A percentile compares a stretch with the other conserved stretches of the same genome.
phyloP scores from a whole-genome alignment of 2,329 filamentous ascomycete species.

The Pseudogymnoascus sp. region DNA sequence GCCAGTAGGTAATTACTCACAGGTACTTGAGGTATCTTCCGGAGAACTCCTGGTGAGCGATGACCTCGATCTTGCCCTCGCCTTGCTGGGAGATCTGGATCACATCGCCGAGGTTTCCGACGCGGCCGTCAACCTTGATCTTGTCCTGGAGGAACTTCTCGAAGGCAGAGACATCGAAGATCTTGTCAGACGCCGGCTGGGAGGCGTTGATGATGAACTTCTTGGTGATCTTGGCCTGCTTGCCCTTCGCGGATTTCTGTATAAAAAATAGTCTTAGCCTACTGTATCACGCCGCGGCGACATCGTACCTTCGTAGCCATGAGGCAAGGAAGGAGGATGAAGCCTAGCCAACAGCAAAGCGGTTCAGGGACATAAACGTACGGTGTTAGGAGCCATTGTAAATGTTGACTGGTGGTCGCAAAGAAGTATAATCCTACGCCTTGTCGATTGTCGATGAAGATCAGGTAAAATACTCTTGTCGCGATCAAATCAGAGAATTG shows the following conservation, averaged over 20 bases:
- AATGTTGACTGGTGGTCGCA: conserved; percentile 48
- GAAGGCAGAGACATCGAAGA: conserved; percentile 98
- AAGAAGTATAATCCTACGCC: conserved; percentile 56
- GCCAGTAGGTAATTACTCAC: conserved; percentile 46
- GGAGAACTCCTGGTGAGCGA: conserved; percentile 95
- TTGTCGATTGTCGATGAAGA: conserved; percentile 16
- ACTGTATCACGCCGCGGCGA: conserved; percentile 59
- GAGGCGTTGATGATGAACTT: conserved; percentile 98
- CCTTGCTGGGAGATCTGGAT: conserved; percentile 84
- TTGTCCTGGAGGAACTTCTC: conserved; percentile 99
- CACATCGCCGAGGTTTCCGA: conserved; percentile 93
- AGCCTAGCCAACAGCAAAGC: conserved; percentile 88
- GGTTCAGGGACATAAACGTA: conserved; percentile 68
- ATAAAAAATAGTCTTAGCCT: conserved; percentile 73
- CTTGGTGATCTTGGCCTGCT: conserved; percentile 64
- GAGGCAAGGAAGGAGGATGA: conserved; percentile 4
- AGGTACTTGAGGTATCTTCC: conserved; percentile 99
- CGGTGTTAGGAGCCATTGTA: conserved; percentile 80
- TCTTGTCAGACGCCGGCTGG: conserved; percentile 98
- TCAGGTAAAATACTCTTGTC: conserved; percentile 4
- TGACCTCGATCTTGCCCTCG: conserved; percentile 97
- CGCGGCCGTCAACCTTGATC: conserved; percentile 99
- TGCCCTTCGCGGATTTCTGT: conserved; percentile 54
- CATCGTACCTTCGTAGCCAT: conserved; percentile 12
- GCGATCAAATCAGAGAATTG: not conserved